Evolutionary conservation across 768 basidiomycete genomes (phyloP).

Genomic region (Kwoniella dejecticola): DNA sequence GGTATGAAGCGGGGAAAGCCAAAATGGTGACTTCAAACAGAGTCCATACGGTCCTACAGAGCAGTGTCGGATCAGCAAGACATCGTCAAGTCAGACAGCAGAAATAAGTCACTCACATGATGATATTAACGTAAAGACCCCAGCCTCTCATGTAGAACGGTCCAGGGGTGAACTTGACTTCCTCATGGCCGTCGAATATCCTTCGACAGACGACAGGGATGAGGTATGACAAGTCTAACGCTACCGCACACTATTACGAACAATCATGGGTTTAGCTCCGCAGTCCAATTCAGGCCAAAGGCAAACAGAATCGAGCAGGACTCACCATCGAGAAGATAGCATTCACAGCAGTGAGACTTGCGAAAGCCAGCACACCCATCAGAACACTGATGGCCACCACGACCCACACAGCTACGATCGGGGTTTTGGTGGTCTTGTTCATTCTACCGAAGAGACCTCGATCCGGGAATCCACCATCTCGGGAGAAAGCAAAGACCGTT

Average conservation of each 20-base stretch:
- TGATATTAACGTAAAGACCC: slow-evolving; percentile 36
- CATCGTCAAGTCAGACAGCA: neutral
- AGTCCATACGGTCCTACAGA: slow-evolving; percentile 31
- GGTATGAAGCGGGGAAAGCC: slow-evolving; percentile 65
- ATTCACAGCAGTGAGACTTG: slow-evolving; percentile 72
- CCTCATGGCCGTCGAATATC: slow-evolving; percentile 70
- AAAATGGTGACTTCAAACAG: slow-evolving; percentile 51
- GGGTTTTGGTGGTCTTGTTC: slow-evolving; percentile 67
- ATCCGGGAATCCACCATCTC: slow-evolving; percentile 69
- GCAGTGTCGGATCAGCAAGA: neutral
- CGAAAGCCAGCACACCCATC: slow-evolving; percentile 67
- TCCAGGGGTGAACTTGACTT: slow-evolving; percentile 80
- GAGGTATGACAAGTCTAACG: slow-evolving; percentile 71
- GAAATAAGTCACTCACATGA: slow-evolving; percentile 32
- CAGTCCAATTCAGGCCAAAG: too few species aligned
- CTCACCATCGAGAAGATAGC: slow-evolving; percentile 81
- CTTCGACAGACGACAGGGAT: slow-evolving; percentile 77
- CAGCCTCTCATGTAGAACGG: slow-evolving; percentile 76
- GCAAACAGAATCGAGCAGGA: slow-evolving; percentile 2
- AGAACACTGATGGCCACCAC: slow-evolving; percentile 69
- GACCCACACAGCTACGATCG: slow-evolving; percentile 75
- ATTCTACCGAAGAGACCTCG: slow-evolving; percentile 73
- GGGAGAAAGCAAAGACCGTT: slow-evolving; percentile 73
- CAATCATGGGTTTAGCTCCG: neutral
- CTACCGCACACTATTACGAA: slow-evolving; percentile 33